Evolutionary conservation across 2,329 filamentous ascomycete species (phyloP).

Genomic region (Penicillium sp.): DNA sequence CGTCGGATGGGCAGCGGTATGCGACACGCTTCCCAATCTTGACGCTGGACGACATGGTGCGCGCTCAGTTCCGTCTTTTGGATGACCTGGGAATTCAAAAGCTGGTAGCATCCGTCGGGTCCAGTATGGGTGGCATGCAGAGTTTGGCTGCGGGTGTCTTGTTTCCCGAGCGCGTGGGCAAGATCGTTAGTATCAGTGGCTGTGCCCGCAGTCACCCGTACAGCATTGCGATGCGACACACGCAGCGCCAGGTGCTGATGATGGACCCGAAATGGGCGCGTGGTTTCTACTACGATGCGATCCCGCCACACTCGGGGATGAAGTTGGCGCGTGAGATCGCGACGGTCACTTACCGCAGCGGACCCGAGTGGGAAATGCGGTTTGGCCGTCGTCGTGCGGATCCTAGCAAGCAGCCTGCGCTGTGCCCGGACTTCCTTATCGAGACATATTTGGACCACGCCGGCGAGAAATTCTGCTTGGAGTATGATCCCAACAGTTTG

Average conservation of each 20-base stretch:
- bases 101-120: constrained; percentile 90
- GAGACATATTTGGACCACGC: constrained; percentile 98
- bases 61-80: constrained; percentile 88
- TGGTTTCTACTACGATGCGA: constrained; percentile 86
- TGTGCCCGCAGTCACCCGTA: constrained; percentile 96
- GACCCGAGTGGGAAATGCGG: constrained; percentile 95
- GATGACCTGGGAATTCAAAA: constrained; percentile 77
- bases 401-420: constrained; percentile 79
- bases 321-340: constrained; percentile 97
- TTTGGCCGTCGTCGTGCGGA: constrained; percentile 90
- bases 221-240: constrained; percentile 98
- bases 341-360: constrained; percentile 94
- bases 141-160: constrained; percentile 84
- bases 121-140: constrained; percentile 99
- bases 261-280: constrained; percentile 98
- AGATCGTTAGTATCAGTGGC: constrained; percentile 87
- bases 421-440: constrained; percentile 97
- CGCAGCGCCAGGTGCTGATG: constrained; percentile 96
- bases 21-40: constrained; percentile 94
- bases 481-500: constrained; percentile 94
- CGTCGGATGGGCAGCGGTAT: constrained; percentile 84
- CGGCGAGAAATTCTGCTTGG: constrained; percentile 96
- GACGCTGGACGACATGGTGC: constrained; percentile 97
- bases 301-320: constrained; percentile 95
- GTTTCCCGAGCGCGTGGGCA: constrained; percentile 80